Evolutionary conservation across 2,329 filamentous ascomycete genomes (phyloP).

Genomic region (Ascomycota sp.): DNA sequence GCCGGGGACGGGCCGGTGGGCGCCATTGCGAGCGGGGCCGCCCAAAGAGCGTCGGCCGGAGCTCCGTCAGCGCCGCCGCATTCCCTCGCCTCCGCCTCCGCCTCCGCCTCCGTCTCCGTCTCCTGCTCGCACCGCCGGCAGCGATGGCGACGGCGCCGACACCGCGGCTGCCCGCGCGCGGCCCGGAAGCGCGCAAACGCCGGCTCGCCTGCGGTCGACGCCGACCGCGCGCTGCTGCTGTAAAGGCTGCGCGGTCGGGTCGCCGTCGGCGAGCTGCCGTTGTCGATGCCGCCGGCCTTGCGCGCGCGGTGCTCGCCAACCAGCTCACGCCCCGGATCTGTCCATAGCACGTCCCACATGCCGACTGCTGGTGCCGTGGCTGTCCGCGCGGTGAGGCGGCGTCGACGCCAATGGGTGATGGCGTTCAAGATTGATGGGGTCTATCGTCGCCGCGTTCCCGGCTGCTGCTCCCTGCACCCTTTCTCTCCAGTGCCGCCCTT

Average conservation of each 20-base stretch:
- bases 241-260: slow-evolving; percentile 14
- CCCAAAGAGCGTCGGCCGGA: no score
- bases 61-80: no score
- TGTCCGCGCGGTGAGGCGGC: background rate
- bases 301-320: slow-evolving; percentile 28
- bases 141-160: background rate
- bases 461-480: no score
- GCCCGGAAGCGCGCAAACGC: slow-evolving; percentile 21
- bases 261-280: slow-evolving; percentile 10
- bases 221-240: no score
- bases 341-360: slow-evolving; percentile 40
- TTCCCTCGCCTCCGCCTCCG: no score
- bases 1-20: no score
- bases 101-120: no score
- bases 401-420: background rate
- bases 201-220: slow-evolving; percentile 15
- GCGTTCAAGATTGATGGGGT: no score
- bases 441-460: no score
- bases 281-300: slow-evolving; percentile 10
- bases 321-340: slow-evolving; percentile 28
- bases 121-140: background rate
- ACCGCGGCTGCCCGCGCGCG: slow-evolving; percentile 8
- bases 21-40: no score
- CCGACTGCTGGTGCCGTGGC: background rate
- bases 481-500: no score